These are phyloP conservation scores for Neurospora sp. DNA, from an alignment of 495 filamentous ascomycete genomes.

Conservation along the genomic window DNA sequence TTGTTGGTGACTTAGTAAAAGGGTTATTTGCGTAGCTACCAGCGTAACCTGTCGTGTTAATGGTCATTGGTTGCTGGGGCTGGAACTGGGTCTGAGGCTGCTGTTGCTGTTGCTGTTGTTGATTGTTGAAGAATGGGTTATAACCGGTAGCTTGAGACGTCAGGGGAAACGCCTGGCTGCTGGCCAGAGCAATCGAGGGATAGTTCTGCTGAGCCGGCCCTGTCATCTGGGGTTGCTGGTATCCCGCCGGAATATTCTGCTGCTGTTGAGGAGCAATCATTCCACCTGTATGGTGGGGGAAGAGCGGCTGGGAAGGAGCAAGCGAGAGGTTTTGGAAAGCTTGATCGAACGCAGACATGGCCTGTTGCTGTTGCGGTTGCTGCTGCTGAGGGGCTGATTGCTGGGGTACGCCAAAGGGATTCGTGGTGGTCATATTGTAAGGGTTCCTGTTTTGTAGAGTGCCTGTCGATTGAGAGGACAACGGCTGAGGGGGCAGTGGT, in stretches of 20 bases:
- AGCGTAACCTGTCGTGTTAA: slow-evolving; percentile 28
- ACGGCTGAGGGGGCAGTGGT: slow-evolving; percentile 34
- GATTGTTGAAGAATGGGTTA: slow-evolving; percentile 57
- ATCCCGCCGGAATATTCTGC: slow-evolving; percentile 29
- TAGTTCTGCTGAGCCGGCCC: slow-evolving; percentile 50
- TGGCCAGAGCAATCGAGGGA: slow-evolving; percentile 30
- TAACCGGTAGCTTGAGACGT: slow-evolving; percentile 32
- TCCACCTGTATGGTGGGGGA: slow-evolving; percentile 78
- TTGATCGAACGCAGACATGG: slow-evolving; percentile 40
- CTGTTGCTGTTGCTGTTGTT: slow-evolving; percentile 21
- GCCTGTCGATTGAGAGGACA: slow-evolving; percentile 49
- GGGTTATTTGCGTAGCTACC: slow-evolving; percentile 29
- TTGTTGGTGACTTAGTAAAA: slow-evolving; percentile 36
- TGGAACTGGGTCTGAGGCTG: slow-evolving; percentile 1
- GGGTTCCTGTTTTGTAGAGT: slow-evolving; percentile 45
- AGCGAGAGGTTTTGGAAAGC: slow-evolving; percentile 68
- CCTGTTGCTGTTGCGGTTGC: slow-evolving; percentile 18
- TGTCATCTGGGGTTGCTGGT: slow-evolving; percentile 46
- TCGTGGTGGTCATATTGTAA: slow-evolving; percentile 29
- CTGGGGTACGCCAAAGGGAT: slow-evolving; percentile 38
- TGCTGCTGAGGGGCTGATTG: slow-evolving; percentile 4
- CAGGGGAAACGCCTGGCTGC: slow-evolving; percentile 38
- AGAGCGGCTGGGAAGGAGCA: slow-evolving; percentile 51
- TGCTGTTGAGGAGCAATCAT: slow-evolving; percentile 45
- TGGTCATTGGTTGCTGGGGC: slow-evolving; percentile 20